Base-by-base conservation (phyloP, 257 asterid genomes). In the Forsythia viridissima region DNA sequence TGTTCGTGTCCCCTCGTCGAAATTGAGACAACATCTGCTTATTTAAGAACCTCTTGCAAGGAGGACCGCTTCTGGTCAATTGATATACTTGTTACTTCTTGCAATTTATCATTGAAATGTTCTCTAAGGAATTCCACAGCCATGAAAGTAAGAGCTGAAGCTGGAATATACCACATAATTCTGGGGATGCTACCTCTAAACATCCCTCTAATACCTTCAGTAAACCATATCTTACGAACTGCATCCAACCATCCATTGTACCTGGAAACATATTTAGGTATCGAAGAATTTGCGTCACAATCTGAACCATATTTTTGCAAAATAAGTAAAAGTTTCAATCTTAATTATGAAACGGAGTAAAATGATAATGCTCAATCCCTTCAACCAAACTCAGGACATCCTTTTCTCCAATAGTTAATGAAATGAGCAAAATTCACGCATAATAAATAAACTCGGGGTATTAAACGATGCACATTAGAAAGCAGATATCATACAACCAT, bases 81-180 rank as follows among this genome's bases (percentile, higher is more conserved):
- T 4, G 94, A 80, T 74, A 91, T 82, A 79, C 75, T 90, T 36
- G 89, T 77, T 76, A 84, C 80, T 77, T 75, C 89, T 72, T 82
- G 89, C 79, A 77, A 51, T 21, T 71, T 80, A 16, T 61, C 80
- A 3, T 81, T 83, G 46, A 83, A 83, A 30, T 85, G 88, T 46
- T 89, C 94, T 76, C 96, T 87, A 34, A 91, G 90, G 77, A 88
- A 91, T 80, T 91, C 97, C 48, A 92, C 94, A 8, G 89, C 94
- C 97, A 92, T 92, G 90, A 92, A 92, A 69, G 94, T 92, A 61
- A 92, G 89, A 72, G 97, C 96, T 37, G 97, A 92, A 63, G 97
- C 94, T 52, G 96, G 97, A 71, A 91, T 59, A 69, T 92, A 92
- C 97, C 97, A 92, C 81, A 86, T 80, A 59, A 88, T 81, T 89